Evolutionary conservation across 805 yeast genomes (phyloP).

Genomic region (Metschnikowia proteae): DNA sequence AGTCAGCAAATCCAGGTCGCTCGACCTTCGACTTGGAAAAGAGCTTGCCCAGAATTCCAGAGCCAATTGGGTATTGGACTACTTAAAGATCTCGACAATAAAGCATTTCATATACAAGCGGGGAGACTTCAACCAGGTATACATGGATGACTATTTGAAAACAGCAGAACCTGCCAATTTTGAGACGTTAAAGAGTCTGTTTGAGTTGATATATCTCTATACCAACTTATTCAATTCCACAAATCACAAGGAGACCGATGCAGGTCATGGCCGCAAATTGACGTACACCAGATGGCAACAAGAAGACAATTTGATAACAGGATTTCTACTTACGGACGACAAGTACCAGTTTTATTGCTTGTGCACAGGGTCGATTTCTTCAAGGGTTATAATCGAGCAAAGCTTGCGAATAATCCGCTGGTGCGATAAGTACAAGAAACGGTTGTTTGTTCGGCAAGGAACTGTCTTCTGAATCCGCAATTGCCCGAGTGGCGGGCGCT

Average conservation of each 20-base stretch:
- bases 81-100: constrained; percentile 39
- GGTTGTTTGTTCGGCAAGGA: constrained; percentile 73
- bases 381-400: constrained; percentile 55
- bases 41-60: constrained; percentile 20
- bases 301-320: constrained; percentile 23
- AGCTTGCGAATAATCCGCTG: constrained; percentile 66
- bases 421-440: constrained; percentile 67
- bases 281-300: constrained; percentile 43
- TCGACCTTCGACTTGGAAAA: constrained; percentile 20
- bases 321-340: constrained; percentile 36
- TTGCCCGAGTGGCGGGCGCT: background rate
- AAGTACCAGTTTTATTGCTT: constrained; percentile 37
- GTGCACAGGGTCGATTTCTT: constrained; percentile 45
- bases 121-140: constrained; percentile 61
- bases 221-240: constrained; percentile 23
- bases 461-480: constrained; percentile 5
- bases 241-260: constrained; percentile 13
- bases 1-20: constrained; percentile 21
- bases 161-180: constrained; percentile 17
- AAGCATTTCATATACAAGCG: constrained; percentile 82
- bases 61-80: constrained; percentile 10
- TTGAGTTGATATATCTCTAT: constrained; percentile 38
- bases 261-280: constrained; percentile 30
- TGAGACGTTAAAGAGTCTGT: constrained; percentile 24
- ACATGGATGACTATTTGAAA: constrained; percentile 36